These are phyloP conservation scores for Agapanthus africanus DNA, from an alignment of 106 monocot genomes.

Conservation along the genomic window DNA sequence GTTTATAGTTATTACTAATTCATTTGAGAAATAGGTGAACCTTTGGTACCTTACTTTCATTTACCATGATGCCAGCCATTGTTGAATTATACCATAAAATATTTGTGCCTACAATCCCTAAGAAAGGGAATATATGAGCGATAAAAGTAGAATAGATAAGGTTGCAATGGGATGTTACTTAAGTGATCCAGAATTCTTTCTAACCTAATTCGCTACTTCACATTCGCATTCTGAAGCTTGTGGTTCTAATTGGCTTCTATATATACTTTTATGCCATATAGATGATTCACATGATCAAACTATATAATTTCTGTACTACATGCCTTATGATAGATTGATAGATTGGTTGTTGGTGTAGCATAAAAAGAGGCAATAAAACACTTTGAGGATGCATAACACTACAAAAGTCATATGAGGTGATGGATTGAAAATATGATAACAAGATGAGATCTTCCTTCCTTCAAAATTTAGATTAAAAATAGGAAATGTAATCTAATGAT, in stretches of 20 bases:
- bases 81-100: neutral
- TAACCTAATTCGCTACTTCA: neutral
- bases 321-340: no score
- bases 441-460: no score
- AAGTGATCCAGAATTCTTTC: neutral
- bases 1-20: neutral
- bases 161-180: neutral
- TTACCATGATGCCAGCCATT: neutral
- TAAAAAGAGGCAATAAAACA: no score
- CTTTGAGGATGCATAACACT: slow-evolving; percentile 1
- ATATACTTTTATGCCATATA: neutral
- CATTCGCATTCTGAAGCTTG: neutral
- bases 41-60: no score
- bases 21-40: neutral
- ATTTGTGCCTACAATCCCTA: neutral
- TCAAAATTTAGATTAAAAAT: no score
- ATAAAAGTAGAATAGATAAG: neutral
- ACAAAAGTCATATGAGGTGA: no score
- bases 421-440: neutral
- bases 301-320: no score
- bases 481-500: neutral
- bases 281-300: neutral
- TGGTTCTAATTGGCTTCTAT: neutral
- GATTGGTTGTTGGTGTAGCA: neutral
- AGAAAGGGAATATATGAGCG: neutral